Percentiles rank a stretch among this genome's conserved stretches.
Conservation (phyloP, 805 yeast genomes). For the Groenewaldozyma salmanticensis region DNA sequence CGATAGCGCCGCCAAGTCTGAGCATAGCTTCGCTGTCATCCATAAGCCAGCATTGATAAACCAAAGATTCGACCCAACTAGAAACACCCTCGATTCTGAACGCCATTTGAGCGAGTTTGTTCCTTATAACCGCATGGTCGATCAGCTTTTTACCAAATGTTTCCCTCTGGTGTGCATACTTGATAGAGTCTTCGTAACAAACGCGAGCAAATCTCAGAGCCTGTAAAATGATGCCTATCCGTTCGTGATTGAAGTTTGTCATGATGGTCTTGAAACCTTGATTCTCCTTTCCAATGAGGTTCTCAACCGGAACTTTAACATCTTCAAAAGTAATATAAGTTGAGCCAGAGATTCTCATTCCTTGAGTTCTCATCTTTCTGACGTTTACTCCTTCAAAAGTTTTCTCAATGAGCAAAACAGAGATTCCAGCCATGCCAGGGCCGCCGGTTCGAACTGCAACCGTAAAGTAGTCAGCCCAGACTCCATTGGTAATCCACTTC, state of each 20-base stretch:
- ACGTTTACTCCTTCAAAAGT: conserved; percentile 28
- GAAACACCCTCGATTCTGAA: conserved; percentile 32
- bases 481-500: conserved; percentile 39
- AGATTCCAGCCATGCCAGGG: conserved; percentile 30
- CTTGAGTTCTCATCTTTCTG: conserved; percentile 32
- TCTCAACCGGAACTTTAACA: conserved; percentile 33
- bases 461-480: conserved; percentile 34
- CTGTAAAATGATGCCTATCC: conserved; percentile 32
- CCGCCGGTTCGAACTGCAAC: conserved; percentile 38
- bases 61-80: conserved; percentile 30
- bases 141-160: conserved; percentile 33
- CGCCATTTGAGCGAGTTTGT: conserved; percentile 34
- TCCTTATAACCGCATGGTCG: conserved; percentile 33
- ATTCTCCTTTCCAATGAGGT: conserved; percentile 32
- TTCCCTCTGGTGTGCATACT: conserved; percentile 33
- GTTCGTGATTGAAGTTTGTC: conserved; percentile 37
- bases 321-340: conserved; percentile 34
- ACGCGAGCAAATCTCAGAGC: conserved; percentile 31
- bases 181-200: conserved; percentile 30
- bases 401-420: conserved; percentile 31
- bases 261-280: conserved; percentile 34
- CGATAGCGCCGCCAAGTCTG: conserved; percentile 34
- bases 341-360: conserved; percentile 34
- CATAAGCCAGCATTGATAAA: conserved; percentile 26
- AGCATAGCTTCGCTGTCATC: conserved; percentile 27